phyloP scores from a whole-genome alignment of 805 yeast genomes.

The Cyberlindnera galapagoensis region DNA sequence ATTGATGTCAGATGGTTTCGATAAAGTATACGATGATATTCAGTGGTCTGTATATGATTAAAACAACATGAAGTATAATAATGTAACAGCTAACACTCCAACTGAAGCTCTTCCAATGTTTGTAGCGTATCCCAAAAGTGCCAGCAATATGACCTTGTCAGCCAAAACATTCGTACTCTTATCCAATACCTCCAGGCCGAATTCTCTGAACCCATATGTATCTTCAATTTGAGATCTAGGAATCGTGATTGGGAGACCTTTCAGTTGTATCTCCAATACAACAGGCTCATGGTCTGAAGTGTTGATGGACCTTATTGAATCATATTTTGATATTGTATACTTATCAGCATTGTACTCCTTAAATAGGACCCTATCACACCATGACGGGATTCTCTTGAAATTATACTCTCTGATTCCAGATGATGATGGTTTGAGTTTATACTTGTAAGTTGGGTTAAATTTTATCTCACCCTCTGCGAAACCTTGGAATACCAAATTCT shows the following conservation, averaged over 20 bases:
- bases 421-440: no score
- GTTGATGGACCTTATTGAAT: slow-evolving; percentile 38
- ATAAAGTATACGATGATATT: no score
- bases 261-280: slow-evolving; percentile 33
- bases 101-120: slow-evolving; percentile 1
- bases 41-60: no score
- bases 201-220: not conserved
- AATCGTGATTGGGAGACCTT: slow-evolving; percentile 1
- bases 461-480: slow-evolving; percentile 58
- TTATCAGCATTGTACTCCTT: slow-evolving; percentile 31
- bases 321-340: slow-evolving; percentile 36
- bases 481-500: slow-evolving; percentile 47
- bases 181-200: not conserved
- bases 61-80: no score
- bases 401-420: slow-evolving; percentile 45
- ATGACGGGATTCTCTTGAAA: slow-evolving; percentile 64
- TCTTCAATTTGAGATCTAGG: no score
- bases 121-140: not conserved
- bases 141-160: not conserved
- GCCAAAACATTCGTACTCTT: not conserved
- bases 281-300: slow-evolving; percentile 85
- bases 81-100: no score
- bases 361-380: slow-evolving; percentile 84
- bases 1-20: no score
- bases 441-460: slow-evolving; percentile 83